phyloP scores from a whole-genome alignment of 2,329 filamentous ascomycete genomes.

The Didymella arachidicola region DNA sequence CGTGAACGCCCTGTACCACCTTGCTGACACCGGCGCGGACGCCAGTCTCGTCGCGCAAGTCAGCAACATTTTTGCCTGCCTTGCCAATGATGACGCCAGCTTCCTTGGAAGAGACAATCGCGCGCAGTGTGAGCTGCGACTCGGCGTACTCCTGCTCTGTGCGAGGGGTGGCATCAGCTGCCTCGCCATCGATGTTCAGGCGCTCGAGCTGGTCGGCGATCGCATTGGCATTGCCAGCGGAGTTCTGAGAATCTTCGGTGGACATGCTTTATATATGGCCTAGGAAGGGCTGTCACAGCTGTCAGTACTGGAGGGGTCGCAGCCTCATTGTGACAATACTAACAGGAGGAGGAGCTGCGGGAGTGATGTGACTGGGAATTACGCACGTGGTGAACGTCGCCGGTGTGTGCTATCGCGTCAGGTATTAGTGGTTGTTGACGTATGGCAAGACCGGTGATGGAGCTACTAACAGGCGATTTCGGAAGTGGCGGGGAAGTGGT shows the following conservation, averaged over 20 bases:
- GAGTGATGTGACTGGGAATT: slow-evolving; percentile 13
- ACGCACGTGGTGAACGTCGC: slow-evolving; percentile 8
- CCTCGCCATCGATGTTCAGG: slow-evolving; percentile 55
- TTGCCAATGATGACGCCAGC: slow-evolving; percentile 99
- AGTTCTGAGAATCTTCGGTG: slow-evolving; percentile 50
- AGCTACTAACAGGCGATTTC: slow-evolving; percentile 42
- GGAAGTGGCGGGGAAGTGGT: slow-evolving; percentile 48
- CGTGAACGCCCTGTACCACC: slow-evolving; percentile 95
- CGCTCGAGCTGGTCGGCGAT: slow-evolving; percentile 54
- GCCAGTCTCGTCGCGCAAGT: slow-evolving; percentile 94
- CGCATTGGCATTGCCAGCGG: slow-evolving; percentile 46
- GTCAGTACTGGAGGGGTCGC: slow-evolving; percentile 41
- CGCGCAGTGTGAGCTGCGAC: slow-evolving; percentile 90
- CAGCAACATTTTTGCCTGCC: slow-evolving; percentile 96
- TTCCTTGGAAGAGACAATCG: slow-evolving; percentile 98
- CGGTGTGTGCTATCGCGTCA: slow-evolving; percentile 28
- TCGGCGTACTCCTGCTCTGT: slow-evolving; percentile 97
- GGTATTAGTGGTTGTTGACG: slow-evolving; percentile 34
- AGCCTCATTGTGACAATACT: slow-evolving; percentile 12
- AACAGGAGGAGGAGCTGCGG: slow-evolving; percentile 21
- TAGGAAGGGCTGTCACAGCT: slow-evolving; percentile 33
- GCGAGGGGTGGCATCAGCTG: slow-evolving; percentile 81
- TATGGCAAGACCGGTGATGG: slow-evolving; percentile 23
- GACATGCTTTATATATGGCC: slow-evolving; percentile 53
- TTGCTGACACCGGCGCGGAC: slow-evolving; percentile 99